Base-by-base conservation (phyloP, 2,329 filamentous ascomycete species). In the Beauveria australis region DNA sequence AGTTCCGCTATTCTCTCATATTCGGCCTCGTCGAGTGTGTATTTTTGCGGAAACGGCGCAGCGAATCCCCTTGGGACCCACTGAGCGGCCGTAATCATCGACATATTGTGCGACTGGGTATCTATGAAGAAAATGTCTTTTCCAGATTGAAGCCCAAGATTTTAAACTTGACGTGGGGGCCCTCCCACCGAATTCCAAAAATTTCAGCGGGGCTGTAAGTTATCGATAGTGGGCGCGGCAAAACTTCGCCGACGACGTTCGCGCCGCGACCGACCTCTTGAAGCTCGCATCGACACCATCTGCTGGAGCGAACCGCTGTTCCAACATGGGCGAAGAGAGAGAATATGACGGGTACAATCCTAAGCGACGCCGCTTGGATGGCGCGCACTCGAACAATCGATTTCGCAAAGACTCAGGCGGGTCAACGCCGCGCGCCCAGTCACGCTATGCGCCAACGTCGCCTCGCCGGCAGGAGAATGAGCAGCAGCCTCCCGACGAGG, bases 51-150 rank as follows among this genome's bases (percentile, higher is more conserved):
- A 67, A 91, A 91, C 53, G 87, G 86, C 52, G 89, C 88, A 59
- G 89, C 87, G 68, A 89, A 89, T 56, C 89, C 89, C 62, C 89
- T 83, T 67, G 87, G 87, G 70, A 91, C 88, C 89, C 89, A 92
- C 56, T 87, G 76, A 22, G 88, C 84, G 24, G 87, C 84, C 53
- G 89, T 90, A 65, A 91, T 90, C 88, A 91, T 92, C 67, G 87
- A 88, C 80, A 83, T 83, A 55, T 66, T 71, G 70, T 64, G 68
- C 62, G 67, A 65, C 64, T 67, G 61, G 68, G 68, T 69, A 71
- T 70, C 14, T 28, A 7, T 16, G 9, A 60, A 41, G 19, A 53
- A 60, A 52, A 51, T 56, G 57, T 26, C 1, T 16, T 62, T 16
- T 9, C 44, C 30, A 40, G 30, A 30, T 44, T 53, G 49, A 58